Conservation (phyloP, 495 filamentous ascomycete species). For the Talaromyces stipitatus region DNA sequence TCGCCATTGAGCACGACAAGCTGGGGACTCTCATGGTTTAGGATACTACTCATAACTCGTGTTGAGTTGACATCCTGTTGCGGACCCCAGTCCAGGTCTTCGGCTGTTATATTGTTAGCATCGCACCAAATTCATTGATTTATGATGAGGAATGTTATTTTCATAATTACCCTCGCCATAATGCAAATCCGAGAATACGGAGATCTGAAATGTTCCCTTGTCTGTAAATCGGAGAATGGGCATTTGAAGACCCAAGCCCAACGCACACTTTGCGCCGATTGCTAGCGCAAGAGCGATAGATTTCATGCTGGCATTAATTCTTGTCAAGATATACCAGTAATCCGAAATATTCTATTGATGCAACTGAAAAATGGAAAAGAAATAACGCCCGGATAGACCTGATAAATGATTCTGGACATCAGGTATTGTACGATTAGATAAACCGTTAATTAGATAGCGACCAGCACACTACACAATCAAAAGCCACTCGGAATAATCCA, state of each 20-base stretch:
- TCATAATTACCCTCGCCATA: slow-evolving; percentile 58
- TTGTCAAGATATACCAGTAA: no score
- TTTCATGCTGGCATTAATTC: background rate
- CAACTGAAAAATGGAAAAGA: background rate
- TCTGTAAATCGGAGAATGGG: slow-evolving; percentile 16
- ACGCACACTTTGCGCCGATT: background rate
- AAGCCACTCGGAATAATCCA: background rate
- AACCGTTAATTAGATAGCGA: background rate
- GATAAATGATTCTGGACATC: background rate
- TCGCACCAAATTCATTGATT: background rate
- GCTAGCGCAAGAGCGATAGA: background rate
- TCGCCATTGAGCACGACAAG: slow-evolving; percentile 70
- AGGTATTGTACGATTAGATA: background rate
- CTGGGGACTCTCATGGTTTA: slow-evolving; percentile 47
- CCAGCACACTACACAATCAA: background rate
- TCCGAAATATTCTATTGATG: no score
- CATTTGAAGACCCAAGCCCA: background rate
- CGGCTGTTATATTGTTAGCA: slow-evolving; percentile 1
- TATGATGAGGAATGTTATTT: slow-evolving; percentile 1
- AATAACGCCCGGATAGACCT: background rate
- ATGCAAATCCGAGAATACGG: slow-evolving; percentile 62
- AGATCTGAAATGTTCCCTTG: slow-evolving; percentile 38
- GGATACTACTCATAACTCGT: slow-evolving; percentile 50
- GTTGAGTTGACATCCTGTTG: slow-evolving; percentile 53
- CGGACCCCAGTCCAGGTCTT: slow-evolving; percentile 50